Evolutionary conservation across 345 rosid species (phyloP).

Genomic region (Gynandropsis gynandra): DNA sequence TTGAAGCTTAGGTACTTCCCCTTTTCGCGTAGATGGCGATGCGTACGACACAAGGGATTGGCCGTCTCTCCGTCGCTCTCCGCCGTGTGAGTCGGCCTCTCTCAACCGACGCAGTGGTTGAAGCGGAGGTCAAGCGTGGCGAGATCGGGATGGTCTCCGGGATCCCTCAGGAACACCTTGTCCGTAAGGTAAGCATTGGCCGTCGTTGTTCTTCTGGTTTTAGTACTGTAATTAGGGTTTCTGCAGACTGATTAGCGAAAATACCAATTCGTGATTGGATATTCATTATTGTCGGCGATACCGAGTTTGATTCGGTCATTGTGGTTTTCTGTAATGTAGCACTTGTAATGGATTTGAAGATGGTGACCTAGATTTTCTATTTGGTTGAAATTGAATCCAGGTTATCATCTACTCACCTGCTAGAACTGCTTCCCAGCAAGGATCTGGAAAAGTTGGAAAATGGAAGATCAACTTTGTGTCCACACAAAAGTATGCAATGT

Average conservation of each 20-base stretch:
- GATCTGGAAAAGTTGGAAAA: conserved; percentile 89
- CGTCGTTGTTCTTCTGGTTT: not conserved
- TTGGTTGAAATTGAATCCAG: conserved; percentile 26
- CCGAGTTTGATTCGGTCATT: not conserved
- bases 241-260: not conserved
- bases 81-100: conserved; percentile 36
- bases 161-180: conserved; percentile 81
- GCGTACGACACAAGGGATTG: conserved; percentile 42
- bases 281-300: not conserved
- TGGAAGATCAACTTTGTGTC: conserved; percentile 95
- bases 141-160: conserved; percentile 92
- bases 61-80: conserved; percentile 27
- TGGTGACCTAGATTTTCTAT: not conserved
- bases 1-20: not conserved
- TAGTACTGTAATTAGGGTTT: conserved; percentile 8
- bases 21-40: conserved; percentile 41
- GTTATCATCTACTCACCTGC: conserved; percentile 91
- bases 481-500: conserved; percentile 59
- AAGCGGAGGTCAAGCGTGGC: conserved; percentile 63
- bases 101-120: conserved; percentile 64
- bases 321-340: not conserved
- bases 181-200: conserved; percentile 42
- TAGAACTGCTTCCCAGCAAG: conserved; percentile 90
- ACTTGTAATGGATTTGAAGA: not conserved
- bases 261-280: conserved; percentile 7